Conservation (phyloP, 306 rosid species). For the Prunus davidiana region DNA sequence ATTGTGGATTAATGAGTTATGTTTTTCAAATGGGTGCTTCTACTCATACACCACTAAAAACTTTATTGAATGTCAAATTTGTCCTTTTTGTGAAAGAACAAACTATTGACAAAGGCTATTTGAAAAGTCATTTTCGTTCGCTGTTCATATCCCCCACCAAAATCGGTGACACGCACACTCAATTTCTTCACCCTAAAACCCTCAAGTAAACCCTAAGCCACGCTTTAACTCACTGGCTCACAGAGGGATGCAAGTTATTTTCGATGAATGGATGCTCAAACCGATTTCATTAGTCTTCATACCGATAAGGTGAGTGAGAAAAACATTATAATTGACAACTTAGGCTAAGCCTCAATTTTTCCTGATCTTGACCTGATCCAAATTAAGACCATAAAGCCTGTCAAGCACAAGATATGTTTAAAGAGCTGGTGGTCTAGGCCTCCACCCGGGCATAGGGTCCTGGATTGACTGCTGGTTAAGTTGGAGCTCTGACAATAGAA, state of each 20-base stretch:
- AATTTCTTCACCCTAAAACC: neutral
- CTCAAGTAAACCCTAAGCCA: neutral
- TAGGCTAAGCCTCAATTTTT: too few relatives aligned
- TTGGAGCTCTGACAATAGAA: too few relatives aligned
- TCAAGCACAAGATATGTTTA: too few relatives aligned
- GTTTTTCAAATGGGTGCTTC: neutral
- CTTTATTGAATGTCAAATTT: neutral
- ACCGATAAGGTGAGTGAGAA: too few relatives aligned
- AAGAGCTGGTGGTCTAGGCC: too few relatives aligned
- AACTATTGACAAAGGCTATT: neutral
- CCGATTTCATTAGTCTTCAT: neutral
- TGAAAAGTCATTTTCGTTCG: neutral
- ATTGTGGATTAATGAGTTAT: neutral
- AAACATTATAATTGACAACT: too few relatives aligned
- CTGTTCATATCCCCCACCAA: neutral
- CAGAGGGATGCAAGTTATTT: neutral
- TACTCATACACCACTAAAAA: neutral
- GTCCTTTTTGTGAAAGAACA: neutral
- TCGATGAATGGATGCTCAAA: neutral
- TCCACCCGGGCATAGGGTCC: too few relatives aligned
- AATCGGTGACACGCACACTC: neutral
- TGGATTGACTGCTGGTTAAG: too few relatives aligned
- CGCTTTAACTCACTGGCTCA: neutral
- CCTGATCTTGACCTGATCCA: too few relatives aligned
- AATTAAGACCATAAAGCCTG: too few relatives aligned